A percentile compares a stretch with the other conserved stretches of the same genome.
phyloP scores from a whole-genome alignment of 495 filamentous ascomycete genomes.

The Aspergillus sclerotioniger region DNA sequence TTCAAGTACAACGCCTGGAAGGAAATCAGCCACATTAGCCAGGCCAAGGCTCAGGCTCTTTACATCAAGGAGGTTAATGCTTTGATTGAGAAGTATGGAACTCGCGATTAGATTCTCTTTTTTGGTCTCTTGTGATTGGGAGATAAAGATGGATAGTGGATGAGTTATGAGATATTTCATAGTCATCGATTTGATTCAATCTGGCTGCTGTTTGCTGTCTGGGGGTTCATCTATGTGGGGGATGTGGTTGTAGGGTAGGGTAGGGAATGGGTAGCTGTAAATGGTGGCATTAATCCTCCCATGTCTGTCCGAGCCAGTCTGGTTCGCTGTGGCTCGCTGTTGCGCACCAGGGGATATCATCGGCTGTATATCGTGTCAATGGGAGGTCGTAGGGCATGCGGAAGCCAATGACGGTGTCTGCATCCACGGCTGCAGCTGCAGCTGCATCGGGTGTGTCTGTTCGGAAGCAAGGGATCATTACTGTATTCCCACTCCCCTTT shows the following conservation, averaged over 20 bases:
- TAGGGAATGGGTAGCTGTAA: too few species aligned
- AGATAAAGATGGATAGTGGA: conserved; percentile 11
- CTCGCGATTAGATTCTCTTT: conserved; percentile 27
- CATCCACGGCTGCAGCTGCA: background rate
- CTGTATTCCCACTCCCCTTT: conserved; percentile 18
- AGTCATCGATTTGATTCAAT: background rate
- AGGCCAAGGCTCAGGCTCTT: conserved; percentile 64
- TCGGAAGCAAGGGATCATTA: conserved; percentile 70
- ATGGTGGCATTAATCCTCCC: conserved; percentile 28
- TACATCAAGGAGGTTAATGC: conserved; percentile 71
- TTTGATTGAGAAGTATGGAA: conserved; percentile 65
- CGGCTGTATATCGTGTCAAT: conserved; percentile 57
- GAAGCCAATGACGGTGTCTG: conserved; percentile 51
- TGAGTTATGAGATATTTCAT: conserved; percentile 10
- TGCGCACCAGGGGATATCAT: conserved; percentile 78
- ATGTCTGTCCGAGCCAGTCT: conserved; percentile 68
- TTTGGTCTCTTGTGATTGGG: too few species aligned
- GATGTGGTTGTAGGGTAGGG: background rate
- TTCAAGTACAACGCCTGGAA: conserved; percentile 77
- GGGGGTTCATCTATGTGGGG: background rate
- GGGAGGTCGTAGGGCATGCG: conserved; percentile 86
- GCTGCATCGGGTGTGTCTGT: conserved; percentile 46
- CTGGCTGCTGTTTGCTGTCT: background rate
- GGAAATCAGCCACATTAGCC: conserved; percentile 54
- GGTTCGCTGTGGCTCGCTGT: conserved; percentile 57